Evolutionary conservation across 768 basidiomycete genomes (phyloP), one percentile per base, ranked within the genome.

Genomic region (Pisolithus tinctorius): DNA sequence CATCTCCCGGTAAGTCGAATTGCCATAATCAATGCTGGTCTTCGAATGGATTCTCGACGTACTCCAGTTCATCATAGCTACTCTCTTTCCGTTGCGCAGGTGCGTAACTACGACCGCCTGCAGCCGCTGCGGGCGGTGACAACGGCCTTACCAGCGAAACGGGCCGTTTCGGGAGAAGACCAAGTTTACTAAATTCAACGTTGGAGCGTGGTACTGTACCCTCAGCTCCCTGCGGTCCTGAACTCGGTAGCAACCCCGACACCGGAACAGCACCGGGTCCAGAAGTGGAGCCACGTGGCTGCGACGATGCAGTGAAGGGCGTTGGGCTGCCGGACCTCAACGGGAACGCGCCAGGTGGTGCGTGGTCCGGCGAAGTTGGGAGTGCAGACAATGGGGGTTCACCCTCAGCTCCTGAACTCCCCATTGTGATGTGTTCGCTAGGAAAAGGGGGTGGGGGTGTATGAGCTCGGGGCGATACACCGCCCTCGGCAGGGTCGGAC

Each of bases 41-140:
- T 51, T 88, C 84, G 54, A 88, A 88, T 34, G 86, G 86, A 58
- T 81, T 86, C 74, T 86, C 84, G 4, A 78, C 75, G 63, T 85
- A 88, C 64, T 86, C 86, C 57, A 85, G 60, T n/a, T 79, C 82
- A 49, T 82, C 81, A 6, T 75, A 71, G 39, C 74, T 70, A 25
- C 74, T 67, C 48, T 58, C 44, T 25, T 55, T 55, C 4, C 57
- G 55, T 58, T 52, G 49, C 16, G 57, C 56, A 41, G 53, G 46
- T 4, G 55, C 42, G 16, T 45, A 20, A 20, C 20, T 29, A 26
- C 26, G 49, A 26, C 42, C 20, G 5, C 49, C 20, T 0, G 47
- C 26, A 6, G 37, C 20, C 11, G 37, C 14, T 20, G 60, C 55
- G 13, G 66, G 72, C 17, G 74, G 60, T 3, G 65, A 51, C 50